phyloP scores from a whole-genome alignment of 257 asterid genomes.

The Petunia secreta region DNA sequence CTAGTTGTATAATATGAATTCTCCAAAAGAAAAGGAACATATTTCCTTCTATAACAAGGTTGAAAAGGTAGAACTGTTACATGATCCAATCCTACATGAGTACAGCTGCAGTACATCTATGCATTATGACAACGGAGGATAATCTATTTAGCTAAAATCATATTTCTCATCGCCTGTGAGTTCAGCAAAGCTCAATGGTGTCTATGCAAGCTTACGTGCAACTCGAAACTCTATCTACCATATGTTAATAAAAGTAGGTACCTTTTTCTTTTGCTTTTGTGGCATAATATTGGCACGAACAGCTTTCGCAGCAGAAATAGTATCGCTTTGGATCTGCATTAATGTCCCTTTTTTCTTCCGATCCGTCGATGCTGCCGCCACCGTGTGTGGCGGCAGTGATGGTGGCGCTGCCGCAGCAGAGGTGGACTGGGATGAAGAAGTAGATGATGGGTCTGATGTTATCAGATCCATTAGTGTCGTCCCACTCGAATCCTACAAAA shows the following conservation, averaged over 20 bases:
- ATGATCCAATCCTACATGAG: neutral
- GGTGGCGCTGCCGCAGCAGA: constrained; percentile 34
- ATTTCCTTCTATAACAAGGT: constrained; percentile 4
- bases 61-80: neutral
- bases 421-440: constrained; percentile 32
- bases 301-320: constrained; percentile 91
- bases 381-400: constrained; percentile 48
- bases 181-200: no score
- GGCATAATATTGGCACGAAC: constrained; percentile 89
- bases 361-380: constrained; percentile 60
- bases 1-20: constrained; percentile 5
- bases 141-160: no score
- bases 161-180: no score
- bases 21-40: neutral
- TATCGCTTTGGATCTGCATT: constrained; percentile 98
- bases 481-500: constrained; percentile 79
- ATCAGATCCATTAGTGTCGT: constrained; percentile 98
- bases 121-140: neutral
- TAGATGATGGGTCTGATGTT: constrained; percentile 80
- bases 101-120: neutral
- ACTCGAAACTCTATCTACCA: no score
- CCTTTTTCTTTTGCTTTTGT: constrained; percentile 84
- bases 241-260: constrained; percentile 15
- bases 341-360: constrained; percentile 88
- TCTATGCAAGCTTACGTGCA: no score